A percentile compares a stretch with the other conserved stretches of the same genome.
Evolutionary conservation across 2,329 filamentous ascomycete species (phyloP).

Genomic region (Chalara sp.): DNA sequence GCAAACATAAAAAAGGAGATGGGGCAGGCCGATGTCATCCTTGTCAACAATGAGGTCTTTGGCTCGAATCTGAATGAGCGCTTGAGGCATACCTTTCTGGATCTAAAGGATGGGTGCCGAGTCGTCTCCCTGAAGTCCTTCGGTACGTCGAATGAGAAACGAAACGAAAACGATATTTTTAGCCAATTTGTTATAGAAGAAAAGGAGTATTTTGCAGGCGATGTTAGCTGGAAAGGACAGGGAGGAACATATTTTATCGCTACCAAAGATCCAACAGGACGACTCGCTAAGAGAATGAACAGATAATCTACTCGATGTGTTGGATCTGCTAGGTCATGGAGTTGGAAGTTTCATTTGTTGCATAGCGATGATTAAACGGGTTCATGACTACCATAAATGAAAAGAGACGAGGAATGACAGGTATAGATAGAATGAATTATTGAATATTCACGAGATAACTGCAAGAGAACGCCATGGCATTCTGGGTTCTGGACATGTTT

Average conservation of each 20-base stretch:
- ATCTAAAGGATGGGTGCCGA: slow-evolving; percentile 83
- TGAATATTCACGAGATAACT: neutral
- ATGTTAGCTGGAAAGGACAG: slow-evolving; percentile 85
- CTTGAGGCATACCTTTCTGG: slow-evolving; percentile 83
- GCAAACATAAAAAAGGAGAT: slow-evolving; percentile 64
- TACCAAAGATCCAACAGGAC: slow-evolving; percentile 45
- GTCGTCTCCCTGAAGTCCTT: slow-evolving; percentile 92
- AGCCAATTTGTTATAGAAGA: slow-evolving; percentile 75
- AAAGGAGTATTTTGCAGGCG: slow-evolving; percentile 57
- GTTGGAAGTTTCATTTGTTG: too few relatives aligned
- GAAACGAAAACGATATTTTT: slow-evolving; percentile 72
- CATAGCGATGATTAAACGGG: too few relatives aligned
- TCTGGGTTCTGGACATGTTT: slow-evolving; percentile 1
- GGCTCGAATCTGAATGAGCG: slow-evolving; percentile 79
- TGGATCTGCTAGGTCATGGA: too few relatives aligned
- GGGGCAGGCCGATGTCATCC: slow-evolving; percentile 82
- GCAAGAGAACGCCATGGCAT: too few relatives aligned
- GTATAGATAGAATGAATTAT: neutral
- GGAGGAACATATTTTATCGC: slow-evolving; percentile 86
- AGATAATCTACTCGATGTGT: too few relatives aligned
- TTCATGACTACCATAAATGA: too few relatives aligned
- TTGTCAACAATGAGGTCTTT: slow-evolving; percentile 98
- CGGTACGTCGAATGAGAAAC: slow-evolving; percentile 70
- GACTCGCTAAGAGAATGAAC: too few relatives aligned
- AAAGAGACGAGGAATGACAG: neutral